Base-by-base conservation (phyloP, 352 stramenopile species). In the Phytophthora syringae region DNA sequence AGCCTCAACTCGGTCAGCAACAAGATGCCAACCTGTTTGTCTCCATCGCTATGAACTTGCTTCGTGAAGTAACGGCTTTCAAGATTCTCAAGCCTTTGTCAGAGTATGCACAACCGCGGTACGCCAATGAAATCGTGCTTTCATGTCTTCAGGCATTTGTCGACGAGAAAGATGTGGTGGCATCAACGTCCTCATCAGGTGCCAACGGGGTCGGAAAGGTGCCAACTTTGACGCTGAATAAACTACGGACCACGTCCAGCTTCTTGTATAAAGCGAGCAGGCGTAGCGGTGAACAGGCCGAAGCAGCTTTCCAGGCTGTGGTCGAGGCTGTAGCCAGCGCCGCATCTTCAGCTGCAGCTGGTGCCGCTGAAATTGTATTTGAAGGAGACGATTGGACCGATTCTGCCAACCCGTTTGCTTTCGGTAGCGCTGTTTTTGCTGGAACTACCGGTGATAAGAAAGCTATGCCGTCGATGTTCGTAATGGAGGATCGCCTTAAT, bases 181-280 rank as follows among this genome's bases (percentile, higher is more conserved):
- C n/a, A n/a, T n/a, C n/a, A n/a, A 47, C 54, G 13, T 62, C 59
- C 18, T 49, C 60, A 24, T 44, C 61, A 36, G 53, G 15, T 36
- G n/a, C 42, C 28, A 69, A 75, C 48, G 39, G 54, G n/a, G 72
- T 63, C 20, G 51, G 70, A 20, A 57, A 68, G 37, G 64, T 79
- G 37, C 64, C 72, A 36, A 64, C 53, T 1, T 60, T 82, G 71
- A 80, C 76, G 61, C 67, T 86, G 16, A 76, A 80, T 59, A 88
- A 88, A 42, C 51, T 92, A 28, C 82, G 82, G 0, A 56, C 74
- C 39, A 92, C 84, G 12, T 89, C 73, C 30, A 88, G 52, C 22
- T 88, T 88, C 34, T 60, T 93, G 18, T 93, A 93, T 44, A 84
- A 82, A 47, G 84, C 84, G 18, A 93, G 77, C 40, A 84, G 76